Evolutionary conservation across 108 stramenopile genomes (phyloP).

Genomic region (Fragilaria radians): DNA sequence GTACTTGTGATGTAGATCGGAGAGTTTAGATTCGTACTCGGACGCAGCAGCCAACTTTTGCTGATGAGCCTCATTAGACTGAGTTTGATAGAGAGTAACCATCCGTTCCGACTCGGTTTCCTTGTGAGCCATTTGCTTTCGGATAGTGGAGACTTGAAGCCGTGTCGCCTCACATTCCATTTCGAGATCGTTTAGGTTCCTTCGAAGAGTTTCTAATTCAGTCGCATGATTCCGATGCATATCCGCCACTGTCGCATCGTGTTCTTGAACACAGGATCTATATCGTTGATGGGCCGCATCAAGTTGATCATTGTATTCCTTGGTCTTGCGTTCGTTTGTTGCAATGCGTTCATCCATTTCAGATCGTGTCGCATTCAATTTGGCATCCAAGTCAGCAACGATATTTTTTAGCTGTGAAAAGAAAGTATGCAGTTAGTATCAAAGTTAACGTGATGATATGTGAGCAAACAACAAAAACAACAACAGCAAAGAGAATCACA

Average conservation of each 20-base stretch:
- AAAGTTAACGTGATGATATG: no score
- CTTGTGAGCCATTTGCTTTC: no score
- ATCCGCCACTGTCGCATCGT: neutral
- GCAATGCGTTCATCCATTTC: neutral
- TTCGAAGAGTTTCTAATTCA: neutral
- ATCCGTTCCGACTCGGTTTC: no score
- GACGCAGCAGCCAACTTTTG: no score
- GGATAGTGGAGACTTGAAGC: no score
- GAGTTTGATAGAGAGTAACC: no score
- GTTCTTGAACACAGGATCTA: neutral
- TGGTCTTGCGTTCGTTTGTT: neutral
- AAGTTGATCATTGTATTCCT: neutral
- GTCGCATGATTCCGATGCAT: neutral
- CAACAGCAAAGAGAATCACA: no score
- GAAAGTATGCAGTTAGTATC: no score
- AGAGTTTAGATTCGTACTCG: no score
- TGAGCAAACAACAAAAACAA: no score
- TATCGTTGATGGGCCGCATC: neutral
- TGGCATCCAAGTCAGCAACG: neutral
- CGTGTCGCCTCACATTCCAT: neutral
- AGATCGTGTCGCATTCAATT: neutral
- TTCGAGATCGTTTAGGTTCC: neutral
- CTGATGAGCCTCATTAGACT: no score
- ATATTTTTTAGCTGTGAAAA: neutral
- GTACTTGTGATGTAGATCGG: no score